Evolutionary conservation across 2,329 filamentous ascomycete species (phyloP).

Genomic region (Alternaria metachromatica): DNA sequence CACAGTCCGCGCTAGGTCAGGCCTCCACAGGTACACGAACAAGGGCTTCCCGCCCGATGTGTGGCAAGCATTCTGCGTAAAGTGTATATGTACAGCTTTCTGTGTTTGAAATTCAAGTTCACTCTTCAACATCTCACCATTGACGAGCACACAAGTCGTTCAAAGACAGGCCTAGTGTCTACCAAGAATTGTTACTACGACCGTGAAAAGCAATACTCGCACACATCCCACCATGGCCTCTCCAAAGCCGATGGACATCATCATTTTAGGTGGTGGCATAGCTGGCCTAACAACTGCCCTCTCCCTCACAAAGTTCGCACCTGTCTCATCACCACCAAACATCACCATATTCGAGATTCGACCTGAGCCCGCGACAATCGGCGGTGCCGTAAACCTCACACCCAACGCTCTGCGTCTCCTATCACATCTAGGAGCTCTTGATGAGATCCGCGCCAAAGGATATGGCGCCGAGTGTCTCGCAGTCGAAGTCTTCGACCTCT

Average conservation of each 20-base stretch:
- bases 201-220: not conserved
- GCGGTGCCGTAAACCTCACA: constrained; percentile 67
- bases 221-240: constrained; percentile 2
- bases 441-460: constrained; percentile 50
- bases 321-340: constrained; percentile 41
- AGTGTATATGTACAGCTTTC: not conserved
- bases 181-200: not conserved
- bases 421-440: constrained; percentile 54
- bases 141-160: not conserved
- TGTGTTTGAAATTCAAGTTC: not conserved
- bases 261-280: constrained; percentile 44
- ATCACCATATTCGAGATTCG: constrained; percentile 60
- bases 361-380: constrained; percentile 55
- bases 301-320: constrained; percentile 54
- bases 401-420: constrained; percentile 68
- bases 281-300: constrained; percentile 48
- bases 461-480: constrained; percentile 53
- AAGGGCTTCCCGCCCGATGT: not conserved
- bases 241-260: constrained; percentile 27
- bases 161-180: not conserved
- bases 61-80: not conserved
- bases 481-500: constrained; percentile 55
- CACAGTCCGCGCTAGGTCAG: not conserved
- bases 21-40: not conserved
- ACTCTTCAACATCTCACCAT: not conserved